Evolutionary conservation across 495 filamentous ascomycete species (phyloP).

Genomic region (Aspergillus olivimuriae): DNA sequence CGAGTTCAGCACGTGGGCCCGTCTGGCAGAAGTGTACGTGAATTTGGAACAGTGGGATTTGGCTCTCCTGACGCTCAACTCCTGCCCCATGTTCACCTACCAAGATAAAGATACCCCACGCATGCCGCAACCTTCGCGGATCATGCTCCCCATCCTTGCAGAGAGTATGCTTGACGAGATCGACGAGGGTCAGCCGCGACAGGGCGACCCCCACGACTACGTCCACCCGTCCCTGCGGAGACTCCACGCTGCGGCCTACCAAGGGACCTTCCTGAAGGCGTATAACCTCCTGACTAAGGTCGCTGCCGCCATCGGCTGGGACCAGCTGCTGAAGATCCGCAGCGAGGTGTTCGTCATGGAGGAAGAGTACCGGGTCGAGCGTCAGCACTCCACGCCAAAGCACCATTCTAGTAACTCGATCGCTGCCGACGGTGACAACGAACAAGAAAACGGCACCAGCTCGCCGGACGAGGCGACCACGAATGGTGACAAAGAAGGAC

Average conservation of each 20-base stretch:
- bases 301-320: constrained; percentile 94
- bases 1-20: constrained; percentile 95
- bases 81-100: constrained; percentile 99
- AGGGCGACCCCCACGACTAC: constrained; percentile 63
- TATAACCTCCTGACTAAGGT: constrained; percentile 93
- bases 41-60: constrained; percentile 88
- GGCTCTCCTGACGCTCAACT: constrained; percentile 93
- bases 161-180: constrained; percentile 96
- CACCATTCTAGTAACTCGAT: constrained; percentile 5
- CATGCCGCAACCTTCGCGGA: constrained; percentile 83
- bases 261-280: constrained; percentile 90
- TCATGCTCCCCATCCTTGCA: constrained; percentile 76
- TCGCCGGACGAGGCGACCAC: constrained; percentile 24
- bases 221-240: constrained; percentile 84
- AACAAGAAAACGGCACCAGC: constrained; percentile 31
- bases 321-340: constrained; percentile 83
- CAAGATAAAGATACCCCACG: constrained; percentile 94
- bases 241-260: constrained; percentile 79
- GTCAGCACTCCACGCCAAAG: constrained; percentile 56
- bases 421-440: constrained; percentile 35
- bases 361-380: constrained; percentile 92
- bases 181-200: constrained; percentile 77
- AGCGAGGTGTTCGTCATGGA: constrained; percentile 99
- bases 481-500: constrained; percentile 29
- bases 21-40: constrained; percentile 88